Conservation (phyloP, 805 yeast genomes). For the Kodamaea laetipori region DNA sequence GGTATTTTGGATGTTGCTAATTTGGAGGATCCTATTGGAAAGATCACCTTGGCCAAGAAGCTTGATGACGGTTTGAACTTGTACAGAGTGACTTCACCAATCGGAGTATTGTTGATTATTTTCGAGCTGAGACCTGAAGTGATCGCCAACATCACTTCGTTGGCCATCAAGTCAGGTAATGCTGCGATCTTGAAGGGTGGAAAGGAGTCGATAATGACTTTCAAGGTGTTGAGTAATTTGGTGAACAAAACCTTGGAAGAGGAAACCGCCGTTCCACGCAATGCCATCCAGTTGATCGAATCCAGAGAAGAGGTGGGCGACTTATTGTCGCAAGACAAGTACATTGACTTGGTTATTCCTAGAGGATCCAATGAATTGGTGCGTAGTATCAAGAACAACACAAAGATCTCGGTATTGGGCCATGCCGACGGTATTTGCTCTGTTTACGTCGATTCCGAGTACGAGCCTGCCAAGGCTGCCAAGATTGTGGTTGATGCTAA, state of each 20-base stretch:
- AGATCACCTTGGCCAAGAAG: conserved; percentile 75
- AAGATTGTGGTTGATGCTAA: conserved; percentile 82
- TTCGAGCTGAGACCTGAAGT: conserved; percentile 98
- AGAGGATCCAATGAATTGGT: conserved; percentile 96
- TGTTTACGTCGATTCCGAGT: conserved; percentile 74
- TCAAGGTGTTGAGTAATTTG: conserved; percentile 75
- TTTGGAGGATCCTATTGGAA: conserved; percentile 92
- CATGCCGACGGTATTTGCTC: conserved; percentile 99
- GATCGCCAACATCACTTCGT: conserved; percentile 93
- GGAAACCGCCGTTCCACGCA: conserved; percentile 72
- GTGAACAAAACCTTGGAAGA: conserved; percentile 58
- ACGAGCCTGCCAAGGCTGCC: conserved; percentile 76
- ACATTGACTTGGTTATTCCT: conserved; percentile 94
- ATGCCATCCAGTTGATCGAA: conserved; percentile 82
- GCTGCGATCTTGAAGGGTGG: conserved; percentile 98
- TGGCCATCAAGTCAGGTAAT: conserved; percentile 95
- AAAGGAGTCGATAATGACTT: conserved; percentile 85
- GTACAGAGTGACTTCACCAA: conserved; percentile 86
- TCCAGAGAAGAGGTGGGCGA: conserved; percentile 90
- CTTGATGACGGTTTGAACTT: conserved; percentile 88
- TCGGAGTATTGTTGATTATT: conserved; percentile 89
- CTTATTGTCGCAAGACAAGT: conserved; percentile 78
- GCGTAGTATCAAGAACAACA: conserved; percentile 76
- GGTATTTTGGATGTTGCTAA: conserved; percentile 91
- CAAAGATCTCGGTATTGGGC: conserved; percentile 96